A percentile compares a stretch with the other conserved stretches of the same genome.
Conservation (phyloP, 768 basidiomycete genomes). For the Boletus insuetus region DNA sequence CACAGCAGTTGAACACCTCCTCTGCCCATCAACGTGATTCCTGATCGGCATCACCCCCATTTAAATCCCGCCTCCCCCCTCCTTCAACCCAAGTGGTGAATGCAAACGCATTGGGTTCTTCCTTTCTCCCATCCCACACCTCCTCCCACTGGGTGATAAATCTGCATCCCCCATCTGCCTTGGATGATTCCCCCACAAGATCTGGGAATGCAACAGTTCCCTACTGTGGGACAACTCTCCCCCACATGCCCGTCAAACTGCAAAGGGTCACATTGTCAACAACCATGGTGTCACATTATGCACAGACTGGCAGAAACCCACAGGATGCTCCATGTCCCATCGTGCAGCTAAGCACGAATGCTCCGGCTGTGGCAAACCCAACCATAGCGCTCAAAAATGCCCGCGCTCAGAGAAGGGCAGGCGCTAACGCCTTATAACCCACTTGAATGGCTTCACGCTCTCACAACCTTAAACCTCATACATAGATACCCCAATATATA, state of each 20-base stretch:
- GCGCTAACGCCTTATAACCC: background rate
- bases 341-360: background rate
- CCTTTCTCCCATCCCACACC: no score
- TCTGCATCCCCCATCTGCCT: background rate
- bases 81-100: no score
- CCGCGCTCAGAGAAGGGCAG: background rate
- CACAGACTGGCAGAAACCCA: background rate
- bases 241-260: rapidly evolving
- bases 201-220: background rate
- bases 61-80: no score
- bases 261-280: background rate
- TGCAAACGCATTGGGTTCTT: no score
- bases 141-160: background rate
- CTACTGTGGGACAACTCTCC: background rate
- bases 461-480: background rate
- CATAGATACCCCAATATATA: background rate
- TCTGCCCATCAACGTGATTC: no score
- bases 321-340: background rate
- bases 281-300: rapidly evolving
- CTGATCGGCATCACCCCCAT: no score
- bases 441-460: background rate
- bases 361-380: background rate
- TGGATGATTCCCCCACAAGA: background rate
- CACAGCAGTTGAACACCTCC: no score
- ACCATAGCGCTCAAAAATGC: background rate